phyloP scores from a whole-genome alignment of 139 green algal genomes.

The Chlorella sp. region DNA sequence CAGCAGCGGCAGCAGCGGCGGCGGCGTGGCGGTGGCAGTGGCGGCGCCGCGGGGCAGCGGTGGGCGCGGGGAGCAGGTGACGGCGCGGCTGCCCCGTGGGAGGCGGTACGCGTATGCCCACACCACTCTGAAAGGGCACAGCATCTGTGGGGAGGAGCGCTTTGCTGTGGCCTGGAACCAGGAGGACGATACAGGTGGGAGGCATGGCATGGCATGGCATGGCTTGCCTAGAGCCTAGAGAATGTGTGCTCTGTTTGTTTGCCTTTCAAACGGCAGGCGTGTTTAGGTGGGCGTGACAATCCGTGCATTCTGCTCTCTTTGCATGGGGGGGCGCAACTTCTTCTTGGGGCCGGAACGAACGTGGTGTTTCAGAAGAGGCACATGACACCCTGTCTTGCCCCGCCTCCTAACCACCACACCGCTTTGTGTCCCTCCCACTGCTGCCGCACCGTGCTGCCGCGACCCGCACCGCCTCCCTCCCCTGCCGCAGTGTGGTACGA shows the following conservation, averaged over 20 bases:
- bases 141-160: constrained; percentile 45
- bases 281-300: not conserved
- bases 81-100: not conserved
- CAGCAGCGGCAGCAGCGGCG: not conserved
- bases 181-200: constrained; percentile 20
- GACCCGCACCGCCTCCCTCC: not conserved
- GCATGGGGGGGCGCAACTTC: no score
- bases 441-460: no score
- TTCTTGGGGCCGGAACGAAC: no score
- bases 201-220: no score
- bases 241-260: no score
- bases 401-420: no score
- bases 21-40: not conserved
- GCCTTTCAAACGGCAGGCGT: not conserved
- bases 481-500: constrained; percentile 39
- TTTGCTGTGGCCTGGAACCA: constrained; percentile 45
- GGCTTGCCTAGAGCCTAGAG: no score
- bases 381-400: no score
- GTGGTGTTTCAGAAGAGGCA: no score
- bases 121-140: constrained; percentile 47
- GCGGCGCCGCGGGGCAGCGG: not conserved
- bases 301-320: no score
- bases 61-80: not conserved
- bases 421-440: no score
- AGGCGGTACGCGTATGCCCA: constrained; percentile 36